Percentiles rank a stretch among this genome's conserved stretches.
phyloP scores from a whole-genome alignment of 2,329 filamentous ascomycete genomes.

The Diaporthe eres region DNA sequence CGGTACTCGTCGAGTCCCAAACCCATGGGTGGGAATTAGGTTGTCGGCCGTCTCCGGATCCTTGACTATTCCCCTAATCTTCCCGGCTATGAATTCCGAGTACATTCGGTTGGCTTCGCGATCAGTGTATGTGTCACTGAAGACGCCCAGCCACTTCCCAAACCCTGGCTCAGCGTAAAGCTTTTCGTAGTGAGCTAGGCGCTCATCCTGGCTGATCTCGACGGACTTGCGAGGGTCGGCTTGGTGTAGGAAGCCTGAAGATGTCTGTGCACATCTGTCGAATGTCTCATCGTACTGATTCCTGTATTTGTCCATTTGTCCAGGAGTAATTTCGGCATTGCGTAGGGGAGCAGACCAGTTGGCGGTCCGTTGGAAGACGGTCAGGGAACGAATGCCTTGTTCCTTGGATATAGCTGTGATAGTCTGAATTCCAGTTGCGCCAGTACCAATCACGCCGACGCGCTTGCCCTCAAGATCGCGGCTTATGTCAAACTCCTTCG shows the following conservation, averaged over 20 bases:
- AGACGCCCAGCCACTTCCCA: slow-evolving; percentile 36
- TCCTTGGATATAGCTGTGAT: slow-evolving; percentile 42
- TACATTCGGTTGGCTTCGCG: slow-evolving; percentile 35
- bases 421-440: slow-evolving; percentile 50
- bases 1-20: slow-evolving; percentile 58
- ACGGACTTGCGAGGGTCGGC: slow-evolving; percentile 37
- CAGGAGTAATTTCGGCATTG: slow-evolving; percentile 25
- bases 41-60: slow-evolving; percentile 59
- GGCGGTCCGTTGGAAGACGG: slow-evolving; percentile 43
- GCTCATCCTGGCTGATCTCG: slow-evolving; percentile 39
- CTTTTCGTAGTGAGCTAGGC: slow-evolving; percentile 38
- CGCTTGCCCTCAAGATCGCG: slow-evolving; percentile 42
- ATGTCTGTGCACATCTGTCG: slow-evolving; percentile 20
- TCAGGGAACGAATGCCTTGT: slow-evolving; percentile 42
- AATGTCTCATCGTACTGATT: slow-evolving; percentile 34
- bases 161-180: slow-evolving; percentile 37
- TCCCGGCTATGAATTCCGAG: slow-evolving; percentile 43
- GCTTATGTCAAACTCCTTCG: slow-evolving; percentile 43
- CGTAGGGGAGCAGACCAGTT: slow-evolving; percentile 41
- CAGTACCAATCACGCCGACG: slow-evolving; percentile 50
- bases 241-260: slow-evolving; percentile 34
- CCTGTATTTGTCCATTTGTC: slow-evolving; percentile 34
- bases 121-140: slow-evolving; percentile 38
- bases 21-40: slow-evolving; percentile 59
- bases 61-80: slow-evolving; percentile 58